Percentiles rank a stretch among this genome's conserved stretches.
phyloP scores from a whole-genome alignment of 2,329 filamentous ascomycete genomes.

The Neonectria ditissima region DNA sequence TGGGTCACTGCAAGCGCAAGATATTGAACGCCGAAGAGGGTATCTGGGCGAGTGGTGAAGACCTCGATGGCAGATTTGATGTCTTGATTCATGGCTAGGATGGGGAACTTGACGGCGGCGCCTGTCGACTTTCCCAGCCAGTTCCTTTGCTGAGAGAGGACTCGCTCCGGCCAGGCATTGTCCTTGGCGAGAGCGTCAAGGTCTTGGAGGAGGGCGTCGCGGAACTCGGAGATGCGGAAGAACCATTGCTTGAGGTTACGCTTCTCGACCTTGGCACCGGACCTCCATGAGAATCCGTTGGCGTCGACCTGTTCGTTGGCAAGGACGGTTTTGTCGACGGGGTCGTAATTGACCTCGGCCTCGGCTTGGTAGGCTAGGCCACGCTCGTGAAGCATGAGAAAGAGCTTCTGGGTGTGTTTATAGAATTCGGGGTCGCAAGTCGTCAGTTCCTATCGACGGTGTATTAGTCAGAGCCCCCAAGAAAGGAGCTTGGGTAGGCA shows the following conservation, averaged over 20 bases:
- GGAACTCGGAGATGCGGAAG: slow-evolving; percentile 83
- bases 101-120: slow-evolving; percentile 76
- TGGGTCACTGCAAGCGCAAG: slow-evolving; percentile 81
- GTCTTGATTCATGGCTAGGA: slow-evolving; percentile 59
- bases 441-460: slow-evolving; percentile 73
- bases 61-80: slow-evolving; percentile 70
- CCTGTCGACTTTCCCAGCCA: slow-evolving; percentile 88
- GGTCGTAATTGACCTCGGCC: slow-evolving; percentile 90
- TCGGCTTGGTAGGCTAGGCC: slow-evolving; percentile 86
- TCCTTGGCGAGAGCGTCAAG: slow-evolving; percentile 73
- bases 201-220: slow-evolving; percentile 77
- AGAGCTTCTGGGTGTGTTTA: slow-evolving; percentile 88
- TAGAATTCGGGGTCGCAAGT: slow-evolving; percentile 90
- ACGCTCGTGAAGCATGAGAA: slow-evolving; percentile 78
- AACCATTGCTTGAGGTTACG: slow-evolving; percentile 89
- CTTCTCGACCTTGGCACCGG: slow-evolving; percentile 86
- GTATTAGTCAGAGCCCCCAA: slow-evolving; percentile 6
- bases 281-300: slow-evolving; percentile 87
- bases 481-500: slow-evolving; percentile 36
- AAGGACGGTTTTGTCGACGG: slow-evolving; percentile 87
- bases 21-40: slow-evolving; percentile 88
- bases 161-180: slow-evolving; percentile 83
- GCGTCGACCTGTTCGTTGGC: slow-evolving; percentile 95
- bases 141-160: slow-evolving; percentile 85
- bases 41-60: slow-evolving; percentile 88